Evolutionary conservation across 1,284 basidiomycete genomes (phyloP).

Genomic region (Athelia sp.): DNA sequence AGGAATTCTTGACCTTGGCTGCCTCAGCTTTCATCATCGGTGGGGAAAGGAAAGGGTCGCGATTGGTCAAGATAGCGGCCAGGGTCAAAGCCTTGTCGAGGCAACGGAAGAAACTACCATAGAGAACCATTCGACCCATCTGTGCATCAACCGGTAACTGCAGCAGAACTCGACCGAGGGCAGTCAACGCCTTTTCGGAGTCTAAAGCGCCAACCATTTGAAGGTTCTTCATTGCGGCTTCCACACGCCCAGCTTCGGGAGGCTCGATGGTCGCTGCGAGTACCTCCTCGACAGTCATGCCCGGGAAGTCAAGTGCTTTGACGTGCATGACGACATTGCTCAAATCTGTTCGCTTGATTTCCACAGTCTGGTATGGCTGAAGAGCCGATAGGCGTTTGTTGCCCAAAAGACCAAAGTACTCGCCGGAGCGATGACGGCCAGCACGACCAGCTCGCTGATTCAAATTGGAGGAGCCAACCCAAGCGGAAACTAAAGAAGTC

Average conservation of each 20-base stretch:
- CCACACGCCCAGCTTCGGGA: slow-evolving; percentile 75
- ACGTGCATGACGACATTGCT: slow-evolving; percentile 95
- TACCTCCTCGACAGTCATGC: slow-evolving; percentile 85
- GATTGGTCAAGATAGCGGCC: slow-evolving; percentile 85
- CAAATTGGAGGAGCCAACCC: slow-evolving; percentile 91
- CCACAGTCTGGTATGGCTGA: slow-evolving; percentile 84
- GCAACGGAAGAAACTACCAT: slow-evolving; percentile 92
- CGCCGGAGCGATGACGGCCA: slow-evolving; percentile 87
- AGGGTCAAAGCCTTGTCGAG: slow-evolving; percentile 87
- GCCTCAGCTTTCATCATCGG: slow-evolving; percentile 64
- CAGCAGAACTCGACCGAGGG: slow-evolving; percentile 84
- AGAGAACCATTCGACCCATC: slow-evolving; percentile 86
- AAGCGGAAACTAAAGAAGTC: slow-evolving; percentile 83
- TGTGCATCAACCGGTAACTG: slow-evolving; percentile 89
- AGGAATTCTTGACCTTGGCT: slow-evolving; percentile 72
- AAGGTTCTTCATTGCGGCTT: slow-evolving; percentile 78
- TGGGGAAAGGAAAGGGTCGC: slow-evolving; percentile 89
- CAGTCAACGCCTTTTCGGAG: slow-evolving; percentile 72
- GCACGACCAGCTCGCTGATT: slow-evolving; percentile 94
- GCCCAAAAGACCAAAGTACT: slow-evolving; percentile 87
- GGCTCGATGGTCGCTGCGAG: slow-evolving; percentile 86
- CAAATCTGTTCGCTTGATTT: slow-evolving; percentile 93
- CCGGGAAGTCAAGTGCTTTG: slow-evolving; percentile 92
- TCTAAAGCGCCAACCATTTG: slow-evolving; percentile 90
- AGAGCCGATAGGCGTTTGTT: slow-evolving; percentile 60